Conservation (phyloP, 2,329 filamentous ascomycete species). For the Colletotrichum zoysiae region DNA sequence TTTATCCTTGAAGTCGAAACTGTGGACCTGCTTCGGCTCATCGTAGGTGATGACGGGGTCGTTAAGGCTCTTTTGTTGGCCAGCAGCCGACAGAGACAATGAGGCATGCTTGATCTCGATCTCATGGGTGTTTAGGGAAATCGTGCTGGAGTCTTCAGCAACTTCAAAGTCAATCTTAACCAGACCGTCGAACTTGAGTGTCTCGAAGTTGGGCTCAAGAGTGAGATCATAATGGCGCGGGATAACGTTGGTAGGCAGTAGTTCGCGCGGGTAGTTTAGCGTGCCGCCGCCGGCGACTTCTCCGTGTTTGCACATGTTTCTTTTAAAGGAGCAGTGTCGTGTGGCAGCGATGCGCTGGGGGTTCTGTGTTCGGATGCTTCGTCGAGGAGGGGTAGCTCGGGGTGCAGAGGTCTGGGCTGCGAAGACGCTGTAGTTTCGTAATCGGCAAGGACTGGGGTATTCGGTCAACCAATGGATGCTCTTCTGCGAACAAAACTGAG, state of each 20-base stretch:
- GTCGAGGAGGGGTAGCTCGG: slow-evolving; percentile 33
- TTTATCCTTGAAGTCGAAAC: slow-evolving; percentile 80
- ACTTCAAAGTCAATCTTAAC: slow-evolving; percentile 91
- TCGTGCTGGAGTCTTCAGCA: slow-evolving; percentile 83
- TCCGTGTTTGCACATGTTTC: slow-evolving; percentile 43
- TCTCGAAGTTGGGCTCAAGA: slow-evolving; percentile 90
- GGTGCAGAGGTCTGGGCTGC: slow-evolving; percentile 18
- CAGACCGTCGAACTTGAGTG: slow-evolving; percentile 86
- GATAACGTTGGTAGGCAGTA: slow-evolving; percentile 91
- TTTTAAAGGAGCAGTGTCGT: slow-evolving; percentile 41
- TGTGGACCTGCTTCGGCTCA: slow-evolving; percentile 84
- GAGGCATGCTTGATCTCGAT: slow-evolving; percentile 80
- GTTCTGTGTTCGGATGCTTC: slow-evolving; percentile 29
- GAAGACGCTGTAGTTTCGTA: slow-evolving; percentile 25
- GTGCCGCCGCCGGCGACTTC: slow-evolving; percentile 36
- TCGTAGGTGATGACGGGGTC: slow-evolving; percentile 77
- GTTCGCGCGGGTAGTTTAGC: slow-evolving; percentile 70
- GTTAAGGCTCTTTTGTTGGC: slow-evolving; percentile 65
- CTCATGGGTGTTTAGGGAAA: slow-evolving; percentile 90
- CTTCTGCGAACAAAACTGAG: not conserved
- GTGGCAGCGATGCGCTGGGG: slow-evolving; percentile 36
- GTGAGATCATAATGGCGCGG: slow-evolving; percentile 93
- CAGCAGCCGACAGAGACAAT: slow-evolving; percentile 40
- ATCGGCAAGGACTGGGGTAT: slow-evolving; percentile 20
- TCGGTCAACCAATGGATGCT: not conserved